Evolutionary conservation across 208 protist genomes (phyloP).

Genomic region (Entamoeba invadens): DNA sequence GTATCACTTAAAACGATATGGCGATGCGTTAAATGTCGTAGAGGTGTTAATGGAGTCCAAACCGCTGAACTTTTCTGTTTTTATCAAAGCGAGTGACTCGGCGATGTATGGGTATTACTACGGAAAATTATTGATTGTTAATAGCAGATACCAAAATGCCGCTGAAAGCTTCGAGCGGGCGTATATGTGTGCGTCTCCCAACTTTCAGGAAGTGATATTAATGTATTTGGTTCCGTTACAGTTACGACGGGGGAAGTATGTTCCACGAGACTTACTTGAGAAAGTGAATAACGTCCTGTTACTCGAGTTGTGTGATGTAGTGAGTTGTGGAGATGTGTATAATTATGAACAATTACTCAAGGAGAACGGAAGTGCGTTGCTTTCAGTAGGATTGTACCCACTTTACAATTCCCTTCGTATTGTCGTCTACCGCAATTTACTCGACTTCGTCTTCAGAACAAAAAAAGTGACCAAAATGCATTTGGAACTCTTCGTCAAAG

Average conservation of each 20-base stretch:
- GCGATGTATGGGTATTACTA: not conserved
- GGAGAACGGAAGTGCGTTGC: not conserved
- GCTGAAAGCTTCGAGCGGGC: not conserved
- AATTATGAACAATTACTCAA: not conserved
- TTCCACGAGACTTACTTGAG: not conserved
- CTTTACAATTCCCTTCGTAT: not conserved
- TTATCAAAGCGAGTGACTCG: not conserved
- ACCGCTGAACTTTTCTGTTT: not conserved
- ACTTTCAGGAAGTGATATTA: not conserved
- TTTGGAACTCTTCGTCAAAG: not conserved
- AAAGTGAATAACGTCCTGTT: not conserved
- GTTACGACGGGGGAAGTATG: not conserved
- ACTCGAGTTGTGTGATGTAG: not conserved
- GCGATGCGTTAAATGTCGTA: not conserved
- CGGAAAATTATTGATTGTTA: not conserved
- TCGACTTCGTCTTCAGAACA: not conserved
- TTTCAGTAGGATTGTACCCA: not conserved
- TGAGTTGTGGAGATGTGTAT: not conserved
- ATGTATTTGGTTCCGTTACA: not conserved
- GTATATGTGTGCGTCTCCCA: not conserved
- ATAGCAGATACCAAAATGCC: not conserved
- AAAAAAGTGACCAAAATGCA: not conserved
- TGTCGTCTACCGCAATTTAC: not conserved
- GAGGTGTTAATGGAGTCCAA: not conserved
- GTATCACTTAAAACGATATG: not conserved